These are phyloP conservation scores for Cryphonectria parasitica DNA, from an alignment of 2,329 filamentous ascomycete genomes.

Conservation along the genomic window DNA sequence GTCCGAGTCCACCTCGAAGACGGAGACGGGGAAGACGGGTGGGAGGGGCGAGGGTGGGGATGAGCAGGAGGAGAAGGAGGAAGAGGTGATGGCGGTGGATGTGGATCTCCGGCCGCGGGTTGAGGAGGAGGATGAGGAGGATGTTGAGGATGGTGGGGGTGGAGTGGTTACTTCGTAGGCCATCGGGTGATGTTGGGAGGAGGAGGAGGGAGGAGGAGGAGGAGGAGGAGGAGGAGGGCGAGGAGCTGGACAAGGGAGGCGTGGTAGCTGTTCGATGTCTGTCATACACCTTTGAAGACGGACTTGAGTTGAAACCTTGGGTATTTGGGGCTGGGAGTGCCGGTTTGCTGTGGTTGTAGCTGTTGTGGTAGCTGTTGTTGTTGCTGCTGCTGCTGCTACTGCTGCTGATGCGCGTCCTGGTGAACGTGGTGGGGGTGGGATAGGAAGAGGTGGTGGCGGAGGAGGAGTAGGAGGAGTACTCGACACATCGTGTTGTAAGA, in stretches of 20 bases:
- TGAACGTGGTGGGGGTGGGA: not conserved
- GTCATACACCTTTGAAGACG: conserved; percentile 14
- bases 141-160: too few species aligned
- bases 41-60: not conserved
- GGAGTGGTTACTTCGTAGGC: not conserved
- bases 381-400: not conserved
- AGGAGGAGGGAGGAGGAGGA: not conserved
- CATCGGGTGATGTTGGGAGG: not conserved
- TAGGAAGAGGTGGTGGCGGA: not conserved
- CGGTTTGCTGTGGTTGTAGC: conserved; percentile 1
- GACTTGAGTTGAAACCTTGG: conserved; percentile 25
- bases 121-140: not conserved
- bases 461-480: not conserved
- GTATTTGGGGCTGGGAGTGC: conserved; percentile 6
- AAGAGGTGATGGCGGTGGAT: not conserved
- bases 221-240: not conserved
- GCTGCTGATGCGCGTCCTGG: not conserved
- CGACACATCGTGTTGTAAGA: not conserved
- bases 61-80: conserved; percentile 14
- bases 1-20: conserved; percentile 55
- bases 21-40: conserved; percentile 40
- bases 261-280: conserved; percentile 39
- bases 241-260: conserved; percentile 20
- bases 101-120: not conserved
- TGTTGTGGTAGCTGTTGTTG: not conserved